Evolutionary conservation across 75 land plant species (phyloP).

Genomic region (Azolla pinnata): DNA sequence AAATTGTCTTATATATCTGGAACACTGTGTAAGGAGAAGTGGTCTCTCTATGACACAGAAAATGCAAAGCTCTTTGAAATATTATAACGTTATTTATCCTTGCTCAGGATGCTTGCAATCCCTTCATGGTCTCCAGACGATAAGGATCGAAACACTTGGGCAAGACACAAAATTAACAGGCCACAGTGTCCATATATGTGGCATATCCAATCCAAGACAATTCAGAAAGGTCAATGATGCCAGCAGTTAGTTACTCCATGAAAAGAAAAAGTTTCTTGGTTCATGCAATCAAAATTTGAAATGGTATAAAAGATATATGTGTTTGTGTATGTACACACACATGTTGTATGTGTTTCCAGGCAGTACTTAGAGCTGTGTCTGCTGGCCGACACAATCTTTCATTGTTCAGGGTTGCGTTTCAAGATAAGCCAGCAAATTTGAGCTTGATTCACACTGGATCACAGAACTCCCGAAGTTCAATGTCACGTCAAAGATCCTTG

Average conservation of each 20-base stretch:
- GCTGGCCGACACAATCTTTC: no score
- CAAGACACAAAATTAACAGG: conserved; percentile 51
- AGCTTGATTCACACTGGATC: no score
- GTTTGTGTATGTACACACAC: no score
- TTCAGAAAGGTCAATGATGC: conserved; percentile 56
- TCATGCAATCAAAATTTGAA: no score
- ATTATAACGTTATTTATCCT: neutral
- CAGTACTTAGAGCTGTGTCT: no score
- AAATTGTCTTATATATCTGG: no score
- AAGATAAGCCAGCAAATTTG: no score
- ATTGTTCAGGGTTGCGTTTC: no score
- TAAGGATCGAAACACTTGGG: conserved; percentile 53
- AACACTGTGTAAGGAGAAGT: neutral
- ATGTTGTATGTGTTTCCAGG: no score
- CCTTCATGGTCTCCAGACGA: conserved; percentile 48
- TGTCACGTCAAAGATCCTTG: no score
- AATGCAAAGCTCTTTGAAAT: neutral
- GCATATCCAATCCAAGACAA: conserved; percentile 44
- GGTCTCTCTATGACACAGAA: neutral
- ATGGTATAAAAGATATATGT: no score
- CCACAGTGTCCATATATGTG: conserved; percentile 60
- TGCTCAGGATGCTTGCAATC: conserved; percentile 71
- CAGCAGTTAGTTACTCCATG: neutral
- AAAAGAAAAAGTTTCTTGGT: neutral
- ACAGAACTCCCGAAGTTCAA: no score